Evolutionary conservation across 495 filamentous ascomycete genomes (phyloP), one percentile per base, ranked within the genome.

Genomic region (Elaphomyces granulatus): DNA sequence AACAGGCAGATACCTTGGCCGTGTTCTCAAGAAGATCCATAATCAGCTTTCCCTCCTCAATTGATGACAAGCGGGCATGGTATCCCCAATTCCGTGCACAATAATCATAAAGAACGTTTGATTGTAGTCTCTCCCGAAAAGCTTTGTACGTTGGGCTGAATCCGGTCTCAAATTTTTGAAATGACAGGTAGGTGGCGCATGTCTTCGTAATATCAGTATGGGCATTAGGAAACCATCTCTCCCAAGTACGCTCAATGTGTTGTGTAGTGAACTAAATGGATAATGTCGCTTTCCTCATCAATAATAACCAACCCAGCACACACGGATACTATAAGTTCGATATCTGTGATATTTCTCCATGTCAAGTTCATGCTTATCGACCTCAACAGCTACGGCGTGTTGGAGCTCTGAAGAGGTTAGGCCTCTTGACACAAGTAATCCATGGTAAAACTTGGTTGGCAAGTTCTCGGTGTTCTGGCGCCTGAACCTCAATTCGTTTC

Each of bases 241-340:
- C 8, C 30, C 49, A 47, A n/a, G 52, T 64, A n/a, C 49, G 45
- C 26, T 66, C 52, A 33, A 76, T 72, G 58, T 0, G 67, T 54
- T 3, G 69, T 72, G 39, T 66, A 67, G 49, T 72, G 70, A 18
- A 67, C 60, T 17, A 74, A 48, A 8, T 63, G 63, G 33, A 71
- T 50, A 16, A 66, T 50, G 4, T 40, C 12, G 40, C 56, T 70
- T 17, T 60, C 51, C 30, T n/a, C n/a, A n/a, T n/a, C n/a, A n/a
- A n/a, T n/a, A n/a, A n/a, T n/a, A n/a, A n/a, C n/a, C n/a, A n/a
- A n/a, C n/a, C n/a, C n/a, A n/a, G n/a, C n/a, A n/a, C n/a, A n/a
- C n/a, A n/a, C n/a, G n/a, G n/a, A n/a, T n/a, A n/a, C n/a, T n/a
- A n/a, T n/a, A n/a, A n/a, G n/a, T n/a, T n/a, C n/a, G n/a, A n/a